These are phyloP conservation scores for Dothistroma septosporum DNA, from an alignment of 2,329 filamentous ascomycete genomes.

Conservation along the genomic window DNA sequence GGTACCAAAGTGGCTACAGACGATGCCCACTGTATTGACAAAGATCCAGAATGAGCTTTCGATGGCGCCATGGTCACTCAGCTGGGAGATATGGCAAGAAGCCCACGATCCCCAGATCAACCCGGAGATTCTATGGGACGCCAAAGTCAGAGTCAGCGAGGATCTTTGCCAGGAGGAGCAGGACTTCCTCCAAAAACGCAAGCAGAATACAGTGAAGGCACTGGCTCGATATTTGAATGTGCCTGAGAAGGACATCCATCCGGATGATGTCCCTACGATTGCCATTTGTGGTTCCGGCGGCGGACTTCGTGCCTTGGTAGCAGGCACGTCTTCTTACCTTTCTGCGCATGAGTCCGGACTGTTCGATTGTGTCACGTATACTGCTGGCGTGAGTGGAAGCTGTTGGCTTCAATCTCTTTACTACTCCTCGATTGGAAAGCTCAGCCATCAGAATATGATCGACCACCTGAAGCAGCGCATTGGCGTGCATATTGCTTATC, in stretches of 20 bases:
- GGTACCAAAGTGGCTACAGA: constrained; percentile 75
- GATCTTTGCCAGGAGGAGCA: constrained; percentile 81
- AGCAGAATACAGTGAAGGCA: constrained; percentile 63
- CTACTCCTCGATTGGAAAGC: constrained; percentile 70
- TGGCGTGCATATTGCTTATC: constrained; percentile 86
- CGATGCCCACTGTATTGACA: constrained; percentile 68
- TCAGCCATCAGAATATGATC: constrained; percentile 65
- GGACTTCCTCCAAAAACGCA: constrained; percentile 66
- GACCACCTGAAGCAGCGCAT: constrained; percentile 83
- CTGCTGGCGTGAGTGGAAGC: constrained; percentile 88
- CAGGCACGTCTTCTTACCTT: constrained; percentile 80
- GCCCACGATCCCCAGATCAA: constrained; percentile 78
- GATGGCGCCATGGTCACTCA: constrained; percentile 79
- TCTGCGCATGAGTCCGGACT: constrained; percentile 81
- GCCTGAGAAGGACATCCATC: constrained; percentile 75
- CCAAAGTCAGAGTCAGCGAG: constrained; percentile 73
- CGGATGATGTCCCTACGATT: constrained; percentile 87
- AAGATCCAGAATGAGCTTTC: constrained; percentile 87
- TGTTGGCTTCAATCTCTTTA: constrained; percentile 93
- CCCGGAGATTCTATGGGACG: constrained; percentile 80
- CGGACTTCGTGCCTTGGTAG: constrained; percentile 82
- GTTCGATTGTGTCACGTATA: constrained; percentile 92
- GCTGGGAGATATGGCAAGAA: constrained; percentile 90
- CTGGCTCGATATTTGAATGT: constrained; percentile 79
- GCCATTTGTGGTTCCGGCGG: constrained; percentile 93